phyloP scores from a whole-genome alignment of 1,139 yeast species.

The Yamadazyma atmosphaerica region DNA sequence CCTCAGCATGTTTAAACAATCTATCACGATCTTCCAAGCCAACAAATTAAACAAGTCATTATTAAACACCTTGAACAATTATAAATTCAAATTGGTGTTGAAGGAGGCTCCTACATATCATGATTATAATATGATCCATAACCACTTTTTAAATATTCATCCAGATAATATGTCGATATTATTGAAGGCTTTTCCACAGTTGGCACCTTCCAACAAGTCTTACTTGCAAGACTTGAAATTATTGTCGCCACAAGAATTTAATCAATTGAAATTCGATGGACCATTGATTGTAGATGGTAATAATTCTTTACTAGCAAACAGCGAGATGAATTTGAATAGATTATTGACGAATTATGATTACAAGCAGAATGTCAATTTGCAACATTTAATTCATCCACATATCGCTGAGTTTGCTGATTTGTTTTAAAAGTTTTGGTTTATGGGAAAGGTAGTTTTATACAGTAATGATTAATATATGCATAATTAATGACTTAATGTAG shows the following conservation, averaged over 20 bases:
- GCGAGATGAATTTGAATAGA: constrained; percentile 42
- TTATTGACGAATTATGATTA: constrained; percentile 41
- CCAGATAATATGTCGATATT: constrained; percentile 43
- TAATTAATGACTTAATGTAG: no score
- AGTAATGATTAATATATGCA: constrained; percentile 4
- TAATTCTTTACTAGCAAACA: constrained; percentile 52
- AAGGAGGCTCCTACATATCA: constrained; percentile 17
- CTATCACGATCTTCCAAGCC: constrained; percentile 17
- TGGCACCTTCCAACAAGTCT: constrained; percentile 9
- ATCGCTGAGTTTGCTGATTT: constrained; percentile 51
- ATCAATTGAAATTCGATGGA: constrained; percentile 19
- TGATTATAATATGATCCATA: constrained; percentile 36
- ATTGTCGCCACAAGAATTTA: constrained; percentile 22
- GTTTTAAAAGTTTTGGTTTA: constrained; percentile 23
- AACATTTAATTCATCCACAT: constrained; percentile 43
- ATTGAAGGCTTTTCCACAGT: constrained; percentile 22
- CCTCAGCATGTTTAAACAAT: constrained; percentile 15
- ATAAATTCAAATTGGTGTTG: constrained; percentile 13
- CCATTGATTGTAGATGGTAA: constrained; percentile 63
- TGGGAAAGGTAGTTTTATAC: constrained; percentile 3
- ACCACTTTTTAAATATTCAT: constrained; percentile 41
- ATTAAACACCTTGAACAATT: constrained; percentile 12
- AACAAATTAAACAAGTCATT: constrained; percentile 13
- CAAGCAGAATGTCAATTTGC: constrained; percentile 8
- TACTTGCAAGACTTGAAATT: constrained; percentile 25